These are phyloP conservation scores for Leptomonas seymouri DNA, from an alignment of 208 protist species.

Conservation along the genomic window DNA sequence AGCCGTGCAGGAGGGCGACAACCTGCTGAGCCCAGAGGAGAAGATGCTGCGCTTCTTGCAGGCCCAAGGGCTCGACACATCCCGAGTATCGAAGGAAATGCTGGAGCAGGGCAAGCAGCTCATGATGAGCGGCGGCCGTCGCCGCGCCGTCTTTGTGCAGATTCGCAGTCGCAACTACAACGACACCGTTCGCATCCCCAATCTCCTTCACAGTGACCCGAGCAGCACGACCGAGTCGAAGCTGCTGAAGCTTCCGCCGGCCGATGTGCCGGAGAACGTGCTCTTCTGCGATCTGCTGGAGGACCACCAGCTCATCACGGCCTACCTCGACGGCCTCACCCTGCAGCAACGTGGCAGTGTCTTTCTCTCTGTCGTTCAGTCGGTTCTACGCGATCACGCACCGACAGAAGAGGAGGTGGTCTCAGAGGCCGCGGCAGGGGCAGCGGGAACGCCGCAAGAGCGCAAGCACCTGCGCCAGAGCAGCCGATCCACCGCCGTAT, in stretches of 20 bases:
- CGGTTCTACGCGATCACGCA: slow-evolving; percentile 41
- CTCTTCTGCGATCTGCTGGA: slow-evolving; percentile 65
- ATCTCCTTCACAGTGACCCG: slow-evolving; percentile 61
- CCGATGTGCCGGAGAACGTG: slow-evolving; percentile 74
- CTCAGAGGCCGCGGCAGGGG: not conserved
- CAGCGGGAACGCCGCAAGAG: slow-evolving; percentile 2
- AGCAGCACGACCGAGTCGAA: slow-evolving; percentile 67
- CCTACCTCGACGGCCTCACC: slow-evolving; percentile 27
- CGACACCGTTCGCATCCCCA: slow-evolving; percentile 76
- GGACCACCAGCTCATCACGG: slow-evolving; percentile 45
- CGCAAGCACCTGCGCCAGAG: slow-evolving; percentile 13
- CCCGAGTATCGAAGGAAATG: slow-evolving; percentile 38
- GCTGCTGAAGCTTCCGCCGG: slow-evolving; percentile 65
- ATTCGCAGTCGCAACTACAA: slow-evolving; percentile 64
- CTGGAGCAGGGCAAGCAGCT: slow-evolving; percentile 72
- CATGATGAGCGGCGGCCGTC: slow-evolving; percentile 63
- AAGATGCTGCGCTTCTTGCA: slow-evolving; percentile 80
- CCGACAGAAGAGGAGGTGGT: not conserved
- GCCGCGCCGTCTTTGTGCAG: slow-evolving; percentile 82
- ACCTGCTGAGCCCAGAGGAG: slow-evolving; percentile 66
- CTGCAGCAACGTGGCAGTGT: slow-evolving; percentile 23
- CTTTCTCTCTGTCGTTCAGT: slow-evolving; percentile 41
- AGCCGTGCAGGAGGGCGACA: slow-evolving; percentile 55
- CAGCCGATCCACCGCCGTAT: slow-evolving; percentile 18
- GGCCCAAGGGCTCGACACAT: slow-evolving; percentile 81